A percentile compares a stretch with the other conserved stretches of the same genome.
Evolutionary conservation across 805 yeast genomes (phyloP).

Genomic region (Candida nanaspora): DNA sequence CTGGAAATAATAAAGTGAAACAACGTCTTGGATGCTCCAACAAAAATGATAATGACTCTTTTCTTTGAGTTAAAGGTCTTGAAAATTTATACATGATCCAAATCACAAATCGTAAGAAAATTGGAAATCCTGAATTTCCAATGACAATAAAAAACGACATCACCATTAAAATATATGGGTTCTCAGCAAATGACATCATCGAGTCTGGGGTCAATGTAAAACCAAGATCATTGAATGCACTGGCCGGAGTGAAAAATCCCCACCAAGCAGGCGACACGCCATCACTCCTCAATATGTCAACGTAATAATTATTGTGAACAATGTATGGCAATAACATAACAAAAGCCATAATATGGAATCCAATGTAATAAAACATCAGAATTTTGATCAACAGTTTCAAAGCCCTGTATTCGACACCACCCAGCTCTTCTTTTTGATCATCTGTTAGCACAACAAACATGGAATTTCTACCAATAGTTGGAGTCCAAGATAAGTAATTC

Average conservation of each 20-base stretch:
- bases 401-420: conserved; percentile 96
- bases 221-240: conserved; percentile 84
- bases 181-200: conserved; percentile 56
- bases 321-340: conserved; percentile 60
- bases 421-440: conserved; percentile 86
- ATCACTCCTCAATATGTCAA: conserved; percentile 33
- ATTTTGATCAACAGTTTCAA: conserved; percentile 67
- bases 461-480: conserved; percentile 90
- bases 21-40: conserved; percentile 97
- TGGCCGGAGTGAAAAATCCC: conserved; percentile 79
- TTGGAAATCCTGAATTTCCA: conserved; percentile 95
- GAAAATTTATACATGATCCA: conserved; percentile 72
- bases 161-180: conserved; percentile 56
- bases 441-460: conserved; percentile 77
- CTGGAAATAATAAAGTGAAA: conserved; percentile 85
- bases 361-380: conserved; percentile 61
- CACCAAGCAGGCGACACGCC: conserved; percentile 86
- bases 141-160: conserved; percentile 68
- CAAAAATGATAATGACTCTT: conserved; percentile 78
- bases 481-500: conserved; percentile 80
- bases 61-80: conserved; percentile 52
- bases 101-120: conserved; percentile 68
- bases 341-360: conserved; percentile 57
- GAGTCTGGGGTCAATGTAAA: conserved; percentile 76
- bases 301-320: conserved; percentile 32